A percentile compares a stretch with the other conserved stretches of the same genome.
Evolutionary conservation across 202 grass and related monocot species (phyloP).

Genomic region (Miscanthus sacchariflorus): DNA sequence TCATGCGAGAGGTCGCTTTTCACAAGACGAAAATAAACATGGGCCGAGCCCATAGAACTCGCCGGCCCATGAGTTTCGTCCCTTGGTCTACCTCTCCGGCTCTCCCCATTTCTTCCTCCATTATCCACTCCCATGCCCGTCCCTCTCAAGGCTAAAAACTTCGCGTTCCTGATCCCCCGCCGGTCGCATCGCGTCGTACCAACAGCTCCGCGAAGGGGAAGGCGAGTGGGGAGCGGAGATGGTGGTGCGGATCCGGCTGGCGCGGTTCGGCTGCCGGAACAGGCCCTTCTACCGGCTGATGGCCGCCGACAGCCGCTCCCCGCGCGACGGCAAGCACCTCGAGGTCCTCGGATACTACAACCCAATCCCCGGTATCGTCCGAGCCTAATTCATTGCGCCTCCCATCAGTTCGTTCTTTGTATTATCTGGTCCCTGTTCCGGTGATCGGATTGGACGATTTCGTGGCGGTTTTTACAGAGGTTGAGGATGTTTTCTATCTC

Average conservation of each 20-base stretch:
- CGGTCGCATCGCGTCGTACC: background rate
- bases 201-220: background rate
- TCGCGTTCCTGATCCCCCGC: no score
- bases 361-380: constrained; percentile 61
- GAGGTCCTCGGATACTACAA: constrained; percentile 91
- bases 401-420: background rate
- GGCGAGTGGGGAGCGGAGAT: constrained; percentile 20
- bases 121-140: background rate
- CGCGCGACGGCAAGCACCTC: constrained; percentile 78
- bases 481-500: background rate
- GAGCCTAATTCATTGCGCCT: background rate
- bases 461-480: background rate
- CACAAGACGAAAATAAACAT: background rate
- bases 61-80: background rate
- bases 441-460: background rate
- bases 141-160: background rate
- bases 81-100: background rate
- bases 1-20: no score
- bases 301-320: constrained; percentile 79
- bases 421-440: background rate
- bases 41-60: background rate
- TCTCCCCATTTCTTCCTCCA: background rate
- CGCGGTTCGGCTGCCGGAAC: constrained; percentile 78
- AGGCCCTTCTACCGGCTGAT: constrained; percentile 81
- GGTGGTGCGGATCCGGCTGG: constrained; percentile 76